phyloP scores from a whole-genome alignment of 371 early-diverging fungal genomes.

The Actinomucor elegans region DNA sequence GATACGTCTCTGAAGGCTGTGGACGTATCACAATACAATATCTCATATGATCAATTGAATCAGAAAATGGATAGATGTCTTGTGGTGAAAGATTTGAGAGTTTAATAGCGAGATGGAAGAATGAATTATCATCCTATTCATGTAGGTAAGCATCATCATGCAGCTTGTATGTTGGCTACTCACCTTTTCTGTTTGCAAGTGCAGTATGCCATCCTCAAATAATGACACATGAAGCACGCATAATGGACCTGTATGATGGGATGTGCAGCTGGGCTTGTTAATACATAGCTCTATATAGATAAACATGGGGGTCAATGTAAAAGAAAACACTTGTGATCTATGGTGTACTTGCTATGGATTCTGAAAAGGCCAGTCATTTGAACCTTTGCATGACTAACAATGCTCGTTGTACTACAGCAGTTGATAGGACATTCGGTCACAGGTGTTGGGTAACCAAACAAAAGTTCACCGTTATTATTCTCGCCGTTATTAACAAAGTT shows the following conservation, averaged over 20 bases:
- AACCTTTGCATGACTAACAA: neutral
- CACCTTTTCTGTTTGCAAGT: slow-evolving; percentile 25
- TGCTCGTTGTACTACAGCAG: slow-evolving; percentile 10
- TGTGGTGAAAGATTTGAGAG: slow-evolving; percentile 28
- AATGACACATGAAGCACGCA: slow-evolving; percentile 17
- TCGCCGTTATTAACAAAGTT: slow-evolving; percentile 2
- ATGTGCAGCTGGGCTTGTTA: slow-evolving; percentile 18
- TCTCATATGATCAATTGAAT: slow-evolving; percentile 51
- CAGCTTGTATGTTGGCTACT: neutral
- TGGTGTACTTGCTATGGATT: slow-evolving; percentile 16
- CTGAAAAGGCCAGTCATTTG: slow-evolving; percentile 17
- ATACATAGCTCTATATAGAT: slow-evolving; percentile 17
- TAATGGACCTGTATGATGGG: slow-evolving; percentile 16
- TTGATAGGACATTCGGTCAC: slow-evolving; percentile 21
- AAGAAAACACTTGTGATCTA: too few species aligned
- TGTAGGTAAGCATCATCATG: neutral
- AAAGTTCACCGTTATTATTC: slow-evolving; percentile 1
- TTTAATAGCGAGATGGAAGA: slow-evolving; percentile 24
- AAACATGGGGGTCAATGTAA: too few species aligned
- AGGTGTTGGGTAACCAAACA: slow-evolving; percentile 20
- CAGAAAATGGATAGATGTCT: slow-evolving; percentile 45
- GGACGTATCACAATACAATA: slow-evolving; percentile 57
- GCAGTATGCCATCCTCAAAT: slow-evolving; percentile 16
- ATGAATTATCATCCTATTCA: slow-evolving; percentile 10
- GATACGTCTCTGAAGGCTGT: slow-evolving; percentile 42